Conservation (phyloP, 768 basidiomycete genomes). For the Daedaleopsis sinensis region DNA sequence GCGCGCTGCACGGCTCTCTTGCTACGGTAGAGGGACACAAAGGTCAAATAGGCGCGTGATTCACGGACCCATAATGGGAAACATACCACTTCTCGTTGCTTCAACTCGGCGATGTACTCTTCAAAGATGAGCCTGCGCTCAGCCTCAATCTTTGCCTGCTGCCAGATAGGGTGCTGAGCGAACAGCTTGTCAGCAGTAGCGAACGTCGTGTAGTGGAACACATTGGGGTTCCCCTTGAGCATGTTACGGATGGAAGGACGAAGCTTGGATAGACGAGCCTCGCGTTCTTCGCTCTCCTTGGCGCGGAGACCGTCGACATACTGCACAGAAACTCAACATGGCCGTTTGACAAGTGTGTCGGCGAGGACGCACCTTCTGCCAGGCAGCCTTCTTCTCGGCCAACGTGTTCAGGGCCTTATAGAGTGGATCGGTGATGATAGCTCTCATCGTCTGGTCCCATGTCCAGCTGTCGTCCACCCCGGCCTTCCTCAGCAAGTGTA, state of each 20-base stretch:
- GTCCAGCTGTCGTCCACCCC: constrained; percentile 93
- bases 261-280: constrained; percentile 79
- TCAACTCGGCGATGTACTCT: constrained; percentile 86
- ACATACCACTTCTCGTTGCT: constrained; percentile 86
- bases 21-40: constrained; percentile 43
- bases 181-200: constrained; percentile 87
- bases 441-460: constrained; percentile 98
- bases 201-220: constrained; percentile 92
- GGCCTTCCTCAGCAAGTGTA: constrained; percentile 84
- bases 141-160: constrained; percentile 79
- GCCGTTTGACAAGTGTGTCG: background rate
- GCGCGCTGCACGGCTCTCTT: constrained; percentile 77
- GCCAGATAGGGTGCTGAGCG: constrained; percentile 88
- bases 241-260: constrained; percentile 87
- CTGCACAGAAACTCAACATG: constrained; percentile 39
- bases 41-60: background rate
- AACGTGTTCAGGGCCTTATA: constrained; percentile 93
- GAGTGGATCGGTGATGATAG: constrained; percentile 96
- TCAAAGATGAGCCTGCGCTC: constrained; percentile 90
- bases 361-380: constrained; percentile 75
- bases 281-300: constrained; percentile 86
- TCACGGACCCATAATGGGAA: background rate
- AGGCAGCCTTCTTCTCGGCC: constrained; percentile 92
- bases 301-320: constrained; percentile 76
- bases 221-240: constrained; percentile 84